Evolutionary conservation across 257 asterid species (phyloP).

Genomic region (Schizonepeta tenuifolia): DNA sequence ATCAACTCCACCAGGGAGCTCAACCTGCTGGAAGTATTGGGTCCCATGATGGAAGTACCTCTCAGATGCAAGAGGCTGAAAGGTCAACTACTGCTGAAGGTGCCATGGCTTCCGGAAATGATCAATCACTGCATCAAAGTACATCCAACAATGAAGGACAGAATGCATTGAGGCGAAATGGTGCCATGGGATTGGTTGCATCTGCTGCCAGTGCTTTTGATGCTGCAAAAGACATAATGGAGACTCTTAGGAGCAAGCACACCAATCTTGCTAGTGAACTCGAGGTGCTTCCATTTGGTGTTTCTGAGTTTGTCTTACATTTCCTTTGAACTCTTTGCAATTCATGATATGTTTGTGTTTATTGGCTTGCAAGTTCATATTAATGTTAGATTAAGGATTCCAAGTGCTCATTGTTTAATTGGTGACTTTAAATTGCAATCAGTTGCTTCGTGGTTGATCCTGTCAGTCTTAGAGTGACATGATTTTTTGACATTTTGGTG

Average conservation of each 20-base stretch:
- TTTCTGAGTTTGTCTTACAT: slow-evolving; percentile 25
- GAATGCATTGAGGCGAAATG: slow-evolving; percentile 75
- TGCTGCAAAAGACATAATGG: slow-evolving; percentile 99
- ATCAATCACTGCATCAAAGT: slow-evolving; percentile 67
- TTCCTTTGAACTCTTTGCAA: slow-evolving; percentile 17
- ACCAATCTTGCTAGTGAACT: slow-evolving; percentile 97
- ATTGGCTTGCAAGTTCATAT: slow-evolving; percentile 13
- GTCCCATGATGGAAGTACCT: slow-evolving; percentile 72
- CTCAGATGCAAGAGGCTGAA: slow-evolving; percentile 85
- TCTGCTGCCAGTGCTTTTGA: slow-evolving; percentile 98
- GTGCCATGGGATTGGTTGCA: slow-evolving; percentile 81
- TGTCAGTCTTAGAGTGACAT: slow-evolving; percentile 13
- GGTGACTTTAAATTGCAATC: slow-evolving; percentile 10
- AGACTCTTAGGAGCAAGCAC: slow-evolving; percentile 92
- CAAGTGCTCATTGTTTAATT: slow-evolving; percentile 9
- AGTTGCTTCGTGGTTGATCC: slow-evolving; percentile 17
- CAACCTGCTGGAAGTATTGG: slow-evolving; percentile 76
- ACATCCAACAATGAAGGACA: slow-evolving; percentile 75
- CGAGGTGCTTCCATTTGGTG: slow-evolving; percentile 61
- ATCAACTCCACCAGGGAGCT: slow-evolving; percentile 76
- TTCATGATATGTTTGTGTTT: not conserved
- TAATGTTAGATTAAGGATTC: slow-evolving; percentile 11
- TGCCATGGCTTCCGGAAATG: slow-evolving; percentile 70
- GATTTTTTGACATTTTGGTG: slow-evolving; percentile 15
- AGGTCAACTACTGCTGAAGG: slow-evolving; percentile 69